A percentile compares a stretch with the other conserved stretches of the same genome.
phyloP scores from a whole-genome alignment of 768 basidiomycete species.

The Mycena galericulata region DNA sequence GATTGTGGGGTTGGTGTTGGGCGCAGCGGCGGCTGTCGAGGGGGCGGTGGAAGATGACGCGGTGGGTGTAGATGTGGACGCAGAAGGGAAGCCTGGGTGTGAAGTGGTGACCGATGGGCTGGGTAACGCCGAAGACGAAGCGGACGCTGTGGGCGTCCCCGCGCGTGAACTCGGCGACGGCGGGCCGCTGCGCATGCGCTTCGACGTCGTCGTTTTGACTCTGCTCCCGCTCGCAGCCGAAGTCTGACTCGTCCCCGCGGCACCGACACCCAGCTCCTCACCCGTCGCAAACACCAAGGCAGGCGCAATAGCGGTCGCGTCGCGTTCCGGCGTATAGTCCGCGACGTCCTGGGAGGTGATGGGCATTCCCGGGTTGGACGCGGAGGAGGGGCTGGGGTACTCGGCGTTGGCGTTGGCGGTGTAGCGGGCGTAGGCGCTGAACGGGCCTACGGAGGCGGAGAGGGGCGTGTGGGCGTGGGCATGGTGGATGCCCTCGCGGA shows the following conservation, averaged over 20 bases:
- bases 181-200: conserved; percentile 20
- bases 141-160: conserved; percentile 36
- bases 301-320: conserved; percentile 24
- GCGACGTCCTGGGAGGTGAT: conserved; percentile 21
- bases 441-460: conserved; percentile 19
- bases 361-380: no score
- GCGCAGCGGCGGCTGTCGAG: no score
- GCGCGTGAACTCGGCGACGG: conserved; percentile 32
- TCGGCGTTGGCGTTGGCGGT: conserved; percentile 28
- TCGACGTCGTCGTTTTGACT: conserved; percentile 2
- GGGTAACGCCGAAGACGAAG: conserved; percentile 34
- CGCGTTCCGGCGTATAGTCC: conserved; percentile 12
- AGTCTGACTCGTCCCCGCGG: neutral
- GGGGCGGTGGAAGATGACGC: no score
- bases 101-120: conserved; percentile 33
- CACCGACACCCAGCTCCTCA: conserved; percentile 24
- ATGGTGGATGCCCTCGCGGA: conserved; percentile 29
- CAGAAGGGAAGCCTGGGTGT: neutral
- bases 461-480: conserved; percentile 25
- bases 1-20: conserved; percentile 23
- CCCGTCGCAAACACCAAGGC: conserved; percentile 32
- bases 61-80: conserved; percentile 30
- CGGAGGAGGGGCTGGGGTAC: conserved; percentile 29
- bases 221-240: neutral
- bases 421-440: conserved; percentile 30